Percentiles rank a stretch among this genome's conserved stretches.
Conservation (phyloP, 2,329 filamentous ascomycete species). For the Fusarium udum region DNA sequence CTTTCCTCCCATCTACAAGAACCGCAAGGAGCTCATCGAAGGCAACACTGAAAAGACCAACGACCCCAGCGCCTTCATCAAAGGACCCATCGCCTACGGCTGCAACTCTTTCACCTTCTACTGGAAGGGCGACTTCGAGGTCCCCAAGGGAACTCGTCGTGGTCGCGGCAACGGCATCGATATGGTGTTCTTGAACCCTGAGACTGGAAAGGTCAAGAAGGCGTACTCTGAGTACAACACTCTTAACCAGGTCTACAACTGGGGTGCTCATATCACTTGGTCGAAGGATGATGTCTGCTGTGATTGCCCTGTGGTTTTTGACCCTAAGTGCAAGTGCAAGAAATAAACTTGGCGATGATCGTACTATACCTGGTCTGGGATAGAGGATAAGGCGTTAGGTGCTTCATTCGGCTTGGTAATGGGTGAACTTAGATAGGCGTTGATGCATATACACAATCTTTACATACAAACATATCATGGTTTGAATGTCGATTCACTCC, state of each 20-base stretch:
- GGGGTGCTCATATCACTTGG: constrained; percentile 34
- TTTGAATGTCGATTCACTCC: accelerated
- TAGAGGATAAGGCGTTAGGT: constrained; percentile 12
- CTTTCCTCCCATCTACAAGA: constrained; percentile 30
- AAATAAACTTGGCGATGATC: neutral
- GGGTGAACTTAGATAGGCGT: neutral
- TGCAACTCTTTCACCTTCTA: constrained; percentile 38
- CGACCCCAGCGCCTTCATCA: constrained; percentile 25
- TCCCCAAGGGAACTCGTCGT: neutral
- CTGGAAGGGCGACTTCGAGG: constrained; percentile 37
- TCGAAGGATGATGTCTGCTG: constrained; percentile 30
- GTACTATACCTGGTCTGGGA: neutral
- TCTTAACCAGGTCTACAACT: constrained; percentile 36
- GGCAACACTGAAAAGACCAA: constrained; percentile 15
- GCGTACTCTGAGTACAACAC: constrained; percentile 39
- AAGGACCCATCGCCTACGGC: constrained; percentile 30
- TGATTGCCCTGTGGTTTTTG: constrained; percentile 34
- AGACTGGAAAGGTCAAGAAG: constrained; percentile 21
- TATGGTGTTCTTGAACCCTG: constrained; percentile 29
- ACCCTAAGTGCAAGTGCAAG: constrained; percentile 27
- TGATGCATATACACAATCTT: constrained; percentile 1
- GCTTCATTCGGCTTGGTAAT: neutral
- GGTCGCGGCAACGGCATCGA: constrained; percentile 35
- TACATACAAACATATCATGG: neutral
- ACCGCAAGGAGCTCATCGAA: constrained; percentile 23